Evolutionary conservation across 345 rosid genomes (phyloP).

Genomic region (Murraya koenigii): DNA sequence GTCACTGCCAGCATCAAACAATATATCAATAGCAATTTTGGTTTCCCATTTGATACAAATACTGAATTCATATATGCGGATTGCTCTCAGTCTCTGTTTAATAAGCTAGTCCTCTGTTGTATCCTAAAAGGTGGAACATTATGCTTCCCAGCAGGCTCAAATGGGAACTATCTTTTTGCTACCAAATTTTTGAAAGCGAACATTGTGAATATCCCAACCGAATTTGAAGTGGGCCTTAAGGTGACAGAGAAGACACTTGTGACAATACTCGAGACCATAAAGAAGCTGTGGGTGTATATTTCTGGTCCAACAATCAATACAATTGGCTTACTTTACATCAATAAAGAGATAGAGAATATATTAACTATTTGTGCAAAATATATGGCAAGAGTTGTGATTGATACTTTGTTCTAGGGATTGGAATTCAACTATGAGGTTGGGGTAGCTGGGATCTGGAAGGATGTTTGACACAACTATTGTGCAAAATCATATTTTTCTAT

Average conservation of each 20-base stretch:
- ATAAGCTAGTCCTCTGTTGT: conserved; percentile 78
- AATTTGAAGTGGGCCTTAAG: too few species aligned
- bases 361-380: conserved; percentile 62
- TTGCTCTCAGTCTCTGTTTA: conserved; percentile 67
- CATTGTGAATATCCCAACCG: too few species aligned
- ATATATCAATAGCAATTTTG: conserved; percentile 56
- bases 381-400: conserved; percentile 81
- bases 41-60: conserved; percentile 52
- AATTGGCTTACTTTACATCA: conserved; percentile 74
- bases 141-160: conserved; percentile 85
- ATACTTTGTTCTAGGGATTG: conserved; percentile 88
- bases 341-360: conserved; percentile 61
- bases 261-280: conserved; percentile 46
- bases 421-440: conserved; percentile 60
- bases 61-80: conserved; percentile 72
- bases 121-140: conserved; percentile 82
- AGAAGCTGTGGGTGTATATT: conserved; percentile 86
- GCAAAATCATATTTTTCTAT: too few species aligned
- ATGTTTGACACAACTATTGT: too few species aligned
- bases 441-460: conserved; percentile 62
- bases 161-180: conserved; percentile 79
- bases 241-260: conserved; percentile 8
- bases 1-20: conserved; percentile 67
- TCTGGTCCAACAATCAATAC: conserved; percentile 92
- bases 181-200: conserved; percentile 52